phyloP scores from a whole-genome alignment of 352 stramenopile genomes.

The Thraustotheca clavata region DNA sequence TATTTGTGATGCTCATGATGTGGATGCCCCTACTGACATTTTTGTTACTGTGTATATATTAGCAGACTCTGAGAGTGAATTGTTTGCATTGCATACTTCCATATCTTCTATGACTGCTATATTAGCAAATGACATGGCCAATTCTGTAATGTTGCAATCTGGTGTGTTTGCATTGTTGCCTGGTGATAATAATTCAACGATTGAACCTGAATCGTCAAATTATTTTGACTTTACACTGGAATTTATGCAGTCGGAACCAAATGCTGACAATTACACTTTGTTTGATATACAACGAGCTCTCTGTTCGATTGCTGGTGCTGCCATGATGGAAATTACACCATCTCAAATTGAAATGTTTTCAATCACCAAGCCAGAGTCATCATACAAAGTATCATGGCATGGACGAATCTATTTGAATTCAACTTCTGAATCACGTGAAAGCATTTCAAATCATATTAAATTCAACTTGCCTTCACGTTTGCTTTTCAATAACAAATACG shows the following conservation, averaged over 20 bases:
- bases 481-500: neutral
- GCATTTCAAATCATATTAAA: neutral
- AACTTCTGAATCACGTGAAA: neutral
- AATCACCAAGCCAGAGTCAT: neutral
- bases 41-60: too few species aligned
- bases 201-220: neutral
- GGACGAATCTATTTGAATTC: neutral
- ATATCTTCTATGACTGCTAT: too few species aligned
- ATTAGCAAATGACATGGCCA: too few species aligned
- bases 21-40: neutral
- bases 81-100: too few species aligned
- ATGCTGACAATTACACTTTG: neutral
- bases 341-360: neutral
- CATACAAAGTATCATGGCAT: neutral
- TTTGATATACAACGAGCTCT: neutral
- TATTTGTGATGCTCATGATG: neutral
- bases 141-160: neutral
- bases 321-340: neutral
- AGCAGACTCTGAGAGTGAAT: too few species aligned
- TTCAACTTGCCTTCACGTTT: neutral
- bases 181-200: neutral
- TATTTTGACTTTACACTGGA: neutral
- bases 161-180: neutral
- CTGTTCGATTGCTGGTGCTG: neutral
- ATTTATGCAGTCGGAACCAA: neutral